Conservation (phyloP, 2,329 filamentous ascomycete genomes). For the Cryphonectria nitschkei region DNA sequence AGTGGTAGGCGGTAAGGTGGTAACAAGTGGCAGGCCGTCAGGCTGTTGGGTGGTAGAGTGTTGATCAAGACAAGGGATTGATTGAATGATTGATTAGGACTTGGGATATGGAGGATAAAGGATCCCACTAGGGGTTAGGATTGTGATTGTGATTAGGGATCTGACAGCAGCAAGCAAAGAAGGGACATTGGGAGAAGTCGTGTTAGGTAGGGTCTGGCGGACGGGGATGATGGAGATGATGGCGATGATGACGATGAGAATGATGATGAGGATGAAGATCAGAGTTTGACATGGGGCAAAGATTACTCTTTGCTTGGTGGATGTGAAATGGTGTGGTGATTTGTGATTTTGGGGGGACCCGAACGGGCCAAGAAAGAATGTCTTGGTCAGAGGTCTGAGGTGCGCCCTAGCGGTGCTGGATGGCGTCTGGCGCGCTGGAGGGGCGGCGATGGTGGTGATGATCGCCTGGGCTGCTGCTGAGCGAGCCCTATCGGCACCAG, state of each 20-base stretch:
- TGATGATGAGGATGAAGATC: neutral
- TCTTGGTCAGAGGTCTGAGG: conserved; percentile 8
- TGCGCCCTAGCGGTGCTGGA: conserved; percentile 2
- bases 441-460: neutral
- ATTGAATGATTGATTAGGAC: neutral
- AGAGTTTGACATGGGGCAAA: neutral
- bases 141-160: conserved; percentile 22
- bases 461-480: neutral
- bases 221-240: neutral
- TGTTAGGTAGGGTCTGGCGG: neutral
- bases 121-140: neutral
- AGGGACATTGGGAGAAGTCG: neutral
- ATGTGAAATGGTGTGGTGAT: conserved; percentile 10
- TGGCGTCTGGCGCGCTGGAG: neutral
- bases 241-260: neutral
- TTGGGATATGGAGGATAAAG: neutral
- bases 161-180: conserved; percentile 17
- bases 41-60: conserved; percentile 12
- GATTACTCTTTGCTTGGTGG: conserved; percentile 11
- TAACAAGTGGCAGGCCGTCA: neutral
- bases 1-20: neutral
- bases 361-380: conserved; percentile 5
- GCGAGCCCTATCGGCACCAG: neutral
- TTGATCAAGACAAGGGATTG: conserved; percentile 5
- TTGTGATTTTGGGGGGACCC: conserved; percentile 23